Percentiles rank a stretch among this genome's conserved stretches.
Evolutionary conservation across 1,284 basidiomycete genomes (phyloP).

Genomic region (Singerocomus inundabilis): DNA sequence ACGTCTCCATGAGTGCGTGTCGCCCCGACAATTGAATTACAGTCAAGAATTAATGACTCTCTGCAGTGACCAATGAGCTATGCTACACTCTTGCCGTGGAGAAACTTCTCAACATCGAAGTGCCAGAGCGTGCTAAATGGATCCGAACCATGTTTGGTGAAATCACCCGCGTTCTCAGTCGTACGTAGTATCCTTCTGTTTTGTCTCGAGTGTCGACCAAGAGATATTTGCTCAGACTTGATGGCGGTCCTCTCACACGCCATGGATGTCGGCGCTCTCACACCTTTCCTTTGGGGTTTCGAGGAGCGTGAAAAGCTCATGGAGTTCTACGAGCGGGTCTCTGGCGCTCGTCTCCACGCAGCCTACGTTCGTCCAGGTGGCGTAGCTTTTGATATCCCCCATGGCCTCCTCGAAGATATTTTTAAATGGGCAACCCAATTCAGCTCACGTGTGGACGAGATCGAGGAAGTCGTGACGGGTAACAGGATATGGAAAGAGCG

Average conservation of each 20-base stretch:
- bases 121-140: conserved; percentile 99
- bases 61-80: conserved; percentile 90
- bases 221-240: conserved; percentile 54
- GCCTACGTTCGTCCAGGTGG: conserved; percentile 99
- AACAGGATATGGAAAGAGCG: conserved; percentile 99
- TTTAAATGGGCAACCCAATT: conserved; percentile 99
- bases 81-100: conserved; percentile 98
- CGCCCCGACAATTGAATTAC: neutral
- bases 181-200: conserved; percentile 45
- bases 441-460: conserved; percentile 87
- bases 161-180: conserved; percentile 95
- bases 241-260: conserved; percentile 97
- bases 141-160: conserved; percentile 97
- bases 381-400: conserved; percentile 96
- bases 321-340: conserved; percentile 99
- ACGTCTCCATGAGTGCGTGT: conserved; percentile 93
- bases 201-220: neutral
- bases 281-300: conserved; percentile 99
- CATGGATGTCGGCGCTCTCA: conserved; percentile 97
- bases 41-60: neutral
- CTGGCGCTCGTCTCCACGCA: conserved; percentile 94
- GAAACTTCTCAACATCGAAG: conserved; percentile 97
- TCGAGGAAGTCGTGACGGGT: conserved; percentile 96
- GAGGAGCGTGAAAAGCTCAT: conserved; percentile 99
- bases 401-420: conserved; percentile 95